Evolutionary conservation across 306 rosid genomes (phyloP), one percentile per base, ranked within the genome.

Genomic region (Cucurbita maxima): DNA sequence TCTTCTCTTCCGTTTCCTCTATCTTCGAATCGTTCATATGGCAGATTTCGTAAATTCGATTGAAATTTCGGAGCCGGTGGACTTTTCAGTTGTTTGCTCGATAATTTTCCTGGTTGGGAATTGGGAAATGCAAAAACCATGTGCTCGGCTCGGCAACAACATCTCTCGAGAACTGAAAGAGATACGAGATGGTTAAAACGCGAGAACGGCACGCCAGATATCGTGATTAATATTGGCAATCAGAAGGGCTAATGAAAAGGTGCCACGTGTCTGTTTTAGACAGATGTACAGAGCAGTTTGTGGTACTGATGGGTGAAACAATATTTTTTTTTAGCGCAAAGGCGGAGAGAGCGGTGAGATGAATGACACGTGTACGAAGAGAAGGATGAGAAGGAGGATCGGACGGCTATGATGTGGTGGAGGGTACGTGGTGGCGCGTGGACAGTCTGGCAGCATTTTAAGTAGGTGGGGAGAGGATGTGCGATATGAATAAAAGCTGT

Each of bases 341-440:
- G 47, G 59, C 7, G 13, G 73, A 50, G 25, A 4, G 45, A 70
- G 58, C 19, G 44, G 18, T 9, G 22, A 25, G 76, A 56, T 55
- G 54, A 1, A 1, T 13, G 41, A 73, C 76, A 56, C 8, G 66
- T 73, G 66, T 57, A 15, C 15, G 41, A 22, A 43, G 3, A 19
- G 3, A 19, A 56, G 41, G 19, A 8, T 25, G 41, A 16, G 36
- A 55, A 53, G 36, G 13, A 4, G 5, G 18, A 72, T 55, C 76
- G 34, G 76, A 72, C 38, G 53, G 76, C 37, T 72, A 53, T 3
- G n/a, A 44, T 70, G 43, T 0, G 36, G 25, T 1, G 20, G 30
- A 38, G 44, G n/a, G 73, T 51, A 70, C 58, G 36, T 13, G 50
- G 52, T 37, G 76, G 76, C 76, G 76, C 74, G 45, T 69, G 74